Conservation (phyloP, 1,284 basidiomycete genomes). For the Grifola frondosa region DNA sequence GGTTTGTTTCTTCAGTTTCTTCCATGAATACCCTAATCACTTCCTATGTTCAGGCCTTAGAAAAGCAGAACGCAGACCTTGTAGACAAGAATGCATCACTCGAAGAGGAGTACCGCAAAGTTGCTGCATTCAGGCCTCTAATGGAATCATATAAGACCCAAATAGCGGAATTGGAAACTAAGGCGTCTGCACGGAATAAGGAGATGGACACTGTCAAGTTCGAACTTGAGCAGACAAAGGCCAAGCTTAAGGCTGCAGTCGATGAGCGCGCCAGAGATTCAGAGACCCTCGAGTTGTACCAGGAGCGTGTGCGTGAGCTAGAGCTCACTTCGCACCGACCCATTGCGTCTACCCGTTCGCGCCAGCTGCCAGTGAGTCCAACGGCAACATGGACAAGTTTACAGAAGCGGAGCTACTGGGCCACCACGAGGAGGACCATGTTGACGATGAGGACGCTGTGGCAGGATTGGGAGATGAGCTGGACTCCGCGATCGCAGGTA, state of each 20-base stretch:
- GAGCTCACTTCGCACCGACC: slow-evolving; percentile 66
- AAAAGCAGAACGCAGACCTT: slow-evolving; percentile 90
- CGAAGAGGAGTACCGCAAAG: slow-evolving; percentile 89
- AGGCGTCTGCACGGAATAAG: slow-evolving; percentile 59
- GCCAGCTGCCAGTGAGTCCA: slow-evolving; percentile 15
- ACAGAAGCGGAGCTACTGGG: slow-evolving; percentile 42
- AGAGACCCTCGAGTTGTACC: slow-evolving; percentile 86
- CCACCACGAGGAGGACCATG: slow-evolving; percentile 36
- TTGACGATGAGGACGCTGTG: slow-evolving; percentile 41
- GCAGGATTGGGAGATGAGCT: slow-evolving; percentile 80
- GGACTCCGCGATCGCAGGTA: slow-evolving; percentile 81
- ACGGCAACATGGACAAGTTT: slow-evolving; percentile 30
- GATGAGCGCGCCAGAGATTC: slow-evolving; percentile 78
- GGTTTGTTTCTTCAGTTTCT: slow-evolving; percentile 40
- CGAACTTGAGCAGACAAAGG: slow-evolving; percentile 74
- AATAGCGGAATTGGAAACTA: slow-evolving; percentile 79
- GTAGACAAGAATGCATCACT: slow-evolving; percentile 89
- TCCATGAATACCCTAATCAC: background rate
- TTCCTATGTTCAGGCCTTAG: slow-evolving; percentile 59
- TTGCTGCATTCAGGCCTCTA: slow-evolving; percentile 83
- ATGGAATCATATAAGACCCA: slow-evolving; percentile 93
- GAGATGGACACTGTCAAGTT: slow-evolving; percentile 74
- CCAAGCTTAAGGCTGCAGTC: slow-evolving; percentile 65
- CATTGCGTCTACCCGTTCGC: slow-evolving; percentile 29
- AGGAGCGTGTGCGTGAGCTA: slow-evolving; percentile 89